A percentile compares a stretch with the other conserved stretches of the same genome.
These are phyloP conservation scores for Viola pubescens DNA, from an alignment of 441 rosid species.

Conservation along the genomic window DNA sequence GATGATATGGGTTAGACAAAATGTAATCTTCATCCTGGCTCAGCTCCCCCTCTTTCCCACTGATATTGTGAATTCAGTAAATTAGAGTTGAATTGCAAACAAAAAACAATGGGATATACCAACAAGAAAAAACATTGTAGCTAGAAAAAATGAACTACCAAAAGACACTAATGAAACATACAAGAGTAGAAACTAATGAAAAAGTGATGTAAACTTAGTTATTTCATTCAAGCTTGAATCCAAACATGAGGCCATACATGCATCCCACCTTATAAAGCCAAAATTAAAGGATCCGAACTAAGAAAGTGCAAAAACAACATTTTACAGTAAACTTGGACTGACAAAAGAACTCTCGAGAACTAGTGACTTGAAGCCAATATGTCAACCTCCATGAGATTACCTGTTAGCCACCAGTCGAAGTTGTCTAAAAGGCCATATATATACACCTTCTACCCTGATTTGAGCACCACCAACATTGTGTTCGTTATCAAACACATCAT, in stretches of 20 bases:
- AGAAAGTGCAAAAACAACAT: neutral
- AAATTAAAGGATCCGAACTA: neutral
- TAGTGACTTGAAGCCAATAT: constrained; percentile 3
- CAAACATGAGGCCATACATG: neutral
- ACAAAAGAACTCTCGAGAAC: constrained; percentile 1
- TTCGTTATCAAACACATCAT: constrained; percentile 81
- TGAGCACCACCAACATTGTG: constrained; percentile 91
- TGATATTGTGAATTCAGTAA: constrained; percentile 27
- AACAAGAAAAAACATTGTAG: constrained; percentile 11
- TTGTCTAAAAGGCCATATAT: constrained; percentile 98
- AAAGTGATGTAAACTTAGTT: neutral
- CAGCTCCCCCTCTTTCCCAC: constrained; percentile 71
- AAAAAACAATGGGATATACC: constrained; percentile 7
- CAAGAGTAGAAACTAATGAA: neutral
- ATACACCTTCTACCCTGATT: constrained; percentile 93
- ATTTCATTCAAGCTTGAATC: neutral
- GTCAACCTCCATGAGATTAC: constrained; percentile 28
- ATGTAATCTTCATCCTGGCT: constrained; percentile 82
- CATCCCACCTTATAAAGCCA: neutral
- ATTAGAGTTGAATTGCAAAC: constrained; percentile 15
- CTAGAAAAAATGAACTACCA: neutral
- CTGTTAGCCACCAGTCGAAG: constrained; percentile 93
- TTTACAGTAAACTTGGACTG: neutral
- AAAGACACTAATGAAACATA: neutral
- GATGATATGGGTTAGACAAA: constrained; percentile 84